A percentile compares a stretch with the other conserved stretches of the same genome.
Conservation (phyloP, 2,329 filamentous ascomycete species). For the Penicillium sp. region DNA sequence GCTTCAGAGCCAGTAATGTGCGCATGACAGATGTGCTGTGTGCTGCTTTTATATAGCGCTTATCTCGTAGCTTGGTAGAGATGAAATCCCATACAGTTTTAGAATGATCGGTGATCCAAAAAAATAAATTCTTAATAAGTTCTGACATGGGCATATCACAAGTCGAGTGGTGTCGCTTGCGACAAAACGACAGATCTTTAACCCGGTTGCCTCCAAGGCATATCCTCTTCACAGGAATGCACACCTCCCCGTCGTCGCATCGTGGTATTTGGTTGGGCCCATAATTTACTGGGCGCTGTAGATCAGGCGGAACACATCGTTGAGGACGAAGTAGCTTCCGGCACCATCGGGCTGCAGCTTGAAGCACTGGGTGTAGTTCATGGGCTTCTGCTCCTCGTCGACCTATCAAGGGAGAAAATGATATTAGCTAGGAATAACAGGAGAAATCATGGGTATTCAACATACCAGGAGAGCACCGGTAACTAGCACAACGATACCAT, state of each 20-base stretch:
- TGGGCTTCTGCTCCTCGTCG: constrained; percentile 78
- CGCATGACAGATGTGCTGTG: not conserved
- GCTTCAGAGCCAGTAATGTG: constrained; percentile 28
- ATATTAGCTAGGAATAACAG: not conserved
- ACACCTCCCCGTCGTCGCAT: constrained; percentile 15
- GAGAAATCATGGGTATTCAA: not conserved
- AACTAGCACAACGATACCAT: constrained; percentile 79
- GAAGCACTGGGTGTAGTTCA: constrained; percentile 90
- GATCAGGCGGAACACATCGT: constrained; percentile 92
- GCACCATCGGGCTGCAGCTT: constrained; percentile 68
- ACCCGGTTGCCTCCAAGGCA: constrained; percentile 3
- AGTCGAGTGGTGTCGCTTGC: not conserved
- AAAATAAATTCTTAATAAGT: not conserved
- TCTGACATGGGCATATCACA: not conserved
- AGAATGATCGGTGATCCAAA: constrained; percentile 7
- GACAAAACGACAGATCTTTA: constrained; percentile 1
- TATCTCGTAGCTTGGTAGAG: not conserved
- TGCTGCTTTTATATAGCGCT: not conserved
- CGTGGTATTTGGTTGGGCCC: constrained; percentile 13
- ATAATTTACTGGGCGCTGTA: constrained; percentile 46
- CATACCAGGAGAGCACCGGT: constrained; percentile 81
- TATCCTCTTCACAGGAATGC: not conserved
- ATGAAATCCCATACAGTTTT: not conserved
- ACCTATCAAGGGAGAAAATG: constrained; percentile 55
- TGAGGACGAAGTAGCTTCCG: constrained; percentile 81